Evolutionary conservation across 805 yeast genomes (phyloP).

Genomic region (Spathaspora passalidarum): DNA sequence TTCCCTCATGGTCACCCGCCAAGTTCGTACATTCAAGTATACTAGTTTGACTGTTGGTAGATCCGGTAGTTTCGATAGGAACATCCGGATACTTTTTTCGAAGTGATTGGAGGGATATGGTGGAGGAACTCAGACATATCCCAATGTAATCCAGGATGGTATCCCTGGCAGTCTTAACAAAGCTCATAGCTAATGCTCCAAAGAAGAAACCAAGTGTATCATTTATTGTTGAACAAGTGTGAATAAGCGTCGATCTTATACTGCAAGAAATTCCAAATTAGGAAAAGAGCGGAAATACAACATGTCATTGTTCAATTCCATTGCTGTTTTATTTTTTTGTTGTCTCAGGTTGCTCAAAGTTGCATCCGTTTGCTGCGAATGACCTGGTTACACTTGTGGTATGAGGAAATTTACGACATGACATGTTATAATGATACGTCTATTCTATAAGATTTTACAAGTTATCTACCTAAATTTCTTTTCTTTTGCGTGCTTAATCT

Average conservation of each 20-base stretch:
- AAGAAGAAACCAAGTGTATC: too few species aligned
- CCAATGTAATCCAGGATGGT: slow-evolving; percentile 30
- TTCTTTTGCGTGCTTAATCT: slow-evolving; percentile 51
- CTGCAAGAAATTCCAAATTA: background rate
- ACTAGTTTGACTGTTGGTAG: slow-evolving; percentile 4
- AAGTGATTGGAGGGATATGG: slow-evolving; percentile 15
- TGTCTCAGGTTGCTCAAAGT: background rate
- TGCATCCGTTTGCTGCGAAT: too few species aligned
- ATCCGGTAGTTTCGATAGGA: slow-evolving; percentile 10
- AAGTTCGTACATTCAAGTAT: slow-evolving; percentile 21
- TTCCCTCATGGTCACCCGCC: slow-evolving; percentile 40
- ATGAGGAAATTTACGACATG: too few species aligned
- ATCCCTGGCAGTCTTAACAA: slow-evolving; percentile 24
- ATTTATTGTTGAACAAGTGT: too few species aligned
- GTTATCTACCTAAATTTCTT: background rate
- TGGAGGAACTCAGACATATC: slow-evolving; percentile 25
- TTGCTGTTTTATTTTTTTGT: background rate
- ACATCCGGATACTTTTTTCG: slow-evolving; percentile 19
- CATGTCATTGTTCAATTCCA: background rate
- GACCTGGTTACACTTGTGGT: too few species aligned
- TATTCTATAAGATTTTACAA: too few species aligned
- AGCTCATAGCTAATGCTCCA: slow-evolving; percentile 16
- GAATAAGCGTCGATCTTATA: too few species aligned
- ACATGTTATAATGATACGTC: too few species aligned
- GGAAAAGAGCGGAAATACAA: background rate